Evolutionary conservation across 306 rosid species (phyloP).

Genomic region (Luffa acutangula): DNA sequence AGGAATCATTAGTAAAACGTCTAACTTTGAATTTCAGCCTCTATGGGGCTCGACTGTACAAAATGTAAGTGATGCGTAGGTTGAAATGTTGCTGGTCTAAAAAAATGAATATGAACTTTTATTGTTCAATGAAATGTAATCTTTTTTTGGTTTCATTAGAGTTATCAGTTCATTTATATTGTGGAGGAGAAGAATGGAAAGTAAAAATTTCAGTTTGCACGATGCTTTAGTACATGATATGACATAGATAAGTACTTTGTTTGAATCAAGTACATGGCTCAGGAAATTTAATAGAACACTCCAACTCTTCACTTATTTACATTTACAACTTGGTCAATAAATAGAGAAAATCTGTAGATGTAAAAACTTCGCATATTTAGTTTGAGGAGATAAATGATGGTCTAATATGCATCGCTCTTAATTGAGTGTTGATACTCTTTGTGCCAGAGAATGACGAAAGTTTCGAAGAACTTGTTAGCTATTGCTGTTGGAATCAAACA

Average conservation of each 20-base stretch:
- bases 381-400: not conserved
- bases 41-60: constrained; percentile 31
- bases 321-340: not conserved
- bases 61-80: constrained; percentile 11
- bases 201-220: not conserved
- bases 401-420: not conserved
- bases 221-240: not conserved
- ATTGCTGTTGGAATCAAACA: constrained; percentile 79
- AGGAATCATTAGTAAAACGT: constrained; percentile 31
- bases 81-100: not conserved
- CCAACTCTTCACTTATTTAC: not conserved
- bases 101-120: not conserved
- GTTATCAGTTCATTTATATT: not conserved
- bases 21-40: constrained; percentile 31
- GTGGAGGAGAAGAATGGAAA: not conserved
- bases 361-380: not conserved
- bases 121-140: not conserved
- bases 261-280: not conserved
- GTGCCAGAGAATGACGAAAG: constrained; percentile 32
- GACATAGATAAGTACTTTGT: not conserved
- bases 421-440: not conserved
- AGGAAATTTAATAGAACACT: not conserved
- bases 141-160: not conserved
- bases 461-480: constrained; percentile 60
- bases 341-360: not conserved